Base-by-base conservation (phyloP, 441 rosid genomes). In the Mallotus japonicus region DNA sequence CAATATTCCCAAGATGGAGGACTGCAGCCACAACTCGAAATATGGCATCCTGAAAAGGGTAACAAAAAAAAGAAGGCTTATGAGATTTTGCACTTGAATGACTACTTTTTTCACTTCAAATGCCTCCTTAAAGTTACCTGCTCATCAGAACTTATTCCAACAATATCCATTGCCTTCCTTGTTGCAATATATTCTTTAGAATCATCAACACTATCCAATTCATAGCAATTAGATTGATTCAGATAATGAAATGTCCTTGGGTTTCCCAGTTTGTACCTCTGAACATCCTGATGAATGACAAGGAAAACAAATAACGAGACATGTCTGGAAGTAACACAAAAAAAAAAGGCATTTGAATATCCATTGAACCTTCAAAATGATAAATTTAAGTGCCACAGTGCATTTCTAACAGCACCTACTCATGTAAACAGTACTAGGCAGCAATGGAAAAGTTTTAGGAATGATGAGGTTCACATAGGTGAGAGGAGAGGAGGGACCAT, bases 1-100 rank as follows among this genome's bases (percentile, higher is more conserved):
- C 99, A 53, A 95, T 80, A 78, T 95, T 92, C 78, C 99, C 99
- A 47, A 95, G 96, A 85, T 92, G 99, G 62, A 95, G 99, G 69
- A 95, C 83, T 59, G 97, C 95, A 61, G 99, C 99, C 51, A 95
- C 94, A 73, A 95, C 97, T 65, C 84, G 87, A 80, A 95, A 95
- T 79, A 95, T 91, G 46, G 88, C 91, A 79, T 95, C 94, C 99
- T 95, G 81, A 70, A 79, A 72, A 67, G 60, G 53, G n/a, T 50
- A 71, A 47, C 54, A 59, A 76, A 69, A 3, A 63, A 16, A 71
- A 42, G 65, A 79, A 65, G 2, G 62, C 64, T 54, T 34, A 74
- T 53, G 66, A 62, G 17, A 63, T 75, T 57, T 61, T 73, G 37
- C 70, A 58, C 8, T 49, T 37, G 22, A 69, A 69, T 46, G 61